Evolutionary conservation across 2,329 filamentous ascomycete species (phyloP).

Genomic region (Diplocarpon rosae): DNA sequence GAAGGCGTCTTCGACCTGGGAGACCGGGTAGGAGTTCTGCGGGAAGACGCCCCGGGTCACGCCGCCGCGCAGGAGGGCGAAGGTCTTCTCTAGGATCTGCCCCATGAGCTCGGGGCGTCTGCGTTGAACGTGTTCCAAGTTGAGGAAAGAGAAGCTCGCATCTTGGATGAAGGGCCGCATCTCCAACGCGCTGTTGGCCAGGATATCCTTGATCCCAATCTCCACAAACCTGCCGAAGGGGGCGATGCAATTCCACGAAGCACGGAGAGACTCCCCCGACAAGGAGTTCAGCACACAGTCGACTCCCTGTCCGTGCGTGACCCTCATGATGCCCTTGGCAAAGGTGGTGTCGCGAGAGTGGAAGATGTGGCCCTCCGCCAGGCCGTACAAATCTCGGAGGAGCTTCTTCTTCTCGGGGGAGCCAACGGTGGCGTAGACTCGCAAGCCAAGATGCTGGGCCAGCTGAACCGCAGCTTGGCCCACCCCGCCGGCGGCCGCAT

Average conservation of each 20-base stretch:
- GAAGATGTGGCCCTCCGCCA: conserved; percentile 32
- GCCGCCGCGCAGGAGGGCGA: no score
- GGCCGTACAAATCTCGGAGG: conserved; percentile 28
- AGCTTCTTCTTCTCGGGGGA: conserved; percentile 30
- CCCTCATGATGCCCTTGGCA: conserved; percentile 22
- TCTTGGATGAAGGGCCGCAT: conserved; percentile 1
- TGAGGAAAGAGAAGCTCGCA: background rate
- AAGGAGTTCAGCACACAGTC: conserved; percentile 24
- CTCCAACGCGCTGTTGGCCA: background rate
- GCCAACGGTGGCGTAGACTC: conserved; percentile 34
- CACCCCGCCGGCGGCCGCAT: conserved; percentile 11
- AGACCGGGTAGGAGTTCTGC: background rate
- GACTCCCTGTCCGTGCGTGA: conserved; percentile 18
- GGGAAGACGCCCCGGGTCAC: background rate
- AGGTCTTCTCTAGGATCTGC: no score
- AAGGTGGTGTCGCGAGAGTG: conserved; percentile 29
- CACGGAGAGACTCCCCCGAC: conserved; percentile 15
- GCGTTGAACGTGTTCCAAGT: background rate
- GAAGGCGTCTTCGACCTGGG: conserved; percentile 4
- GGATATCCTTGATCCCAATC: conserved; percentile 2
- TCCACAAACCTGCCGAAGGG: conserved; percentile 31
- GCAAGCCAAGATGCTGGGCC: conserved; percentile 25
- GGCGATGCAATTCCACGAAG: conserved; percentile 28
- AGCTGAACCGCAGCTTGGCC: conserved; percentile 23
- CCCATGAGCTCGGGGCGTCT: background rate